These are phyloP conservation scores for Thielaviopsis punctulata DNA, from an alignment of 2,329 filamentous ascomycete genomes.

Conservation along the genomic window DNA sequence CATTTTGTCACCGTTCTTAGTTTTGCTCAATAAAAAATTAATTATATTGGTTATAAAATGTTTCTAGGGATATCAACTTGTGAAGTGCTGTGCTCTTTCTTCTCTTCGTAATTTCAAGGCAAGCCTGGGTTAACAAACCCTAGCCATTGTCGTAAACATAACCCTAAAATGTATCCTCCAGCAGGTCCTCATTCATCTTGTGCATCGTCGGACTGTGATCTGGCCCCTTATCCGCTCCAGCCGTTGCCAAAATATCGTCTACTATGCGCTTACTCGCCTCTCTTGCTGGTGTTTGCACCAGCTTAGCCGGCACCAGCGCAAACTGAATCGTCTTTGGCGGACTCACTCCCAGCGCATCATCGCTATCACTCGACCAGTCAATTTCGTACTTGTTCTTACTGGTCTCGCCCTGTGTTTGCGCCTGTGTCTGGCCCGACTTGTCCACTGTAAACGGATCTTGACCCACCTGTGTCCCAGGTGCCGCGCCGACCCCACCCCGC, in stretches of 20 bases:
- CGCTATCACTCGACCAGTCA: constrained; percentile 60
- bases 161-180: constrained; percentile 39
- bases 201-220: constrained; percentile 50
- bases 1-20: too few relatives aligned
- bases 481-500: neutral
- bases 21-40: too few relatives aligned
- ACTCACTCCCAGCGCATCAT: constrained; percentile 55
- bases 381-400: constrained; percentile 33
- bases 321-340: constrained; percentile 91
- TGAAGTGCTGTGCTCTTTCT: too few relatives aligned
- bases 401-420: constrained; percentile 16
- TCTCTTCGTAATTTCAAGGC: neutral
- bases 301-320: constrained; percentile 55
- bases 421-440: constrained; percentile 12
- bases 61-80: too few relatives aligned
- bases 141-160: neutral
- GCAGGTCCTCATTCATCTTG: constrained; percentile 43
- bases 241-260: constrained; percentile 60
- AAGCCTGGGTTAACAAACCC: neutral
- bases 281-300: constrained; percentile 66
- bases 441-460: constrained; percentile 26
- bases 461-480: neutral
- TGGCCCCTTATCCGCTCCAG: constrained; percentile 41
- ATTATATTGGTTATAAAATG: too few relatives aligned
- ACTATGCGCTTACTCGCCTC: constrained; percentile 71